A percentile compares a stretch with the other conserved stretches of the same genome.
Conservation (phyloP, 176 grass and related monocot genomes). For the Puccinellia tenuiflora region DNA sequence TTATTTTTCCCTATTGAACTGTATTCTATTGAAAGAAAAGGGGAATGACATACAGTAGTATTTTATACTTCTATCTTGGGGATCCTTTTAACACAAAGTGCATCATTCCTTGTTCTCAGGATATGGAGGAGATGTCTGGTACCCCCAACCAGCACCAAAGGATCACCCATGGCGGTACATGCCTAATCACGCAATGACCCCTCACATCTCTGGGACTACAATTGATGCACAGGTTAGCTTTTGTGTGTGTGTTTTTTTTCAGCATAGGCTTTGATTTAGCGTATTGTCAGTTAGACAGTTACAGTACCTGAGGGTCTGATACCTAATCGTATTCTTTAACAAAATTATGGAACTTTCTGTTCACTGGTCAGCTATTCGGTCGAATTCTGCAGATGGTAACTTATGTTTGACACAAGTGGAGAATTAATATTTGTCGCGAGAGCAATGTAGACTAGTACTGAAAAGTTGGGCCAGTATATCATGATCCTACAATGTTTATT, state of each 20-base stretch:
- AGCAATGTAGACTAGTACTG: neutral
- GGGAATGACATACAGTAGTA: neutral
- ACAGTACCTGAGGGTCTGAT: neutral
- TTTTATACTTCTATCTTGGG: neutral
- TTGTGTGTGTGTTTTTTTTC: neutral
- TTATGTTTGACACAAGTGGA: neutral
- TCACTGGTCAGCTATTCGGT: neutral
- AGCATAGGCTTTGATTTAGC: neutral
- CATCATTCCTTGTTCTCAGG: constrained; percentile 29
- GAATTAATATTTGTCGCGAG: neutral
- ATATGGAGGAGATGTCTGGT: constrained; percentile 88
- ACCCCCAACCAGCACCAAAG: constrained; percentile 71
- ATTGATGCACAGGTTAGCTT: constrained; percentile 60
- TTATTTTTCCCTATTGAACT: neutral
- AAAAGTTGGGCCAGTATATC: neutral
- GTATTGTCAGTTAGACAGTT: neutral
- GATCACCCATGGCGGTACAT: constrained; percentile 83
- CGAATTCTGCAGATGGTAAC: neutral
- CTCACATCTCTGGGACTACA: constrained; percentile 73
- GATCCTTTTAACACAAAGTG: neutral
- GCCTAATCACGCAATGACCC: constrained; percentile 95
- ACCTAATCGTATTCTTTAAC: neutral
- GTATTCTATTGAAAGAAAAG: neutral
- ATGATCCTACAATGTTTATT: neutral
- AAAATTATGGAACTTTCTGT: neutral